Base-by-base conservation (phyloP, 345 rosid species). In the Corymbia maculata region DNA sequence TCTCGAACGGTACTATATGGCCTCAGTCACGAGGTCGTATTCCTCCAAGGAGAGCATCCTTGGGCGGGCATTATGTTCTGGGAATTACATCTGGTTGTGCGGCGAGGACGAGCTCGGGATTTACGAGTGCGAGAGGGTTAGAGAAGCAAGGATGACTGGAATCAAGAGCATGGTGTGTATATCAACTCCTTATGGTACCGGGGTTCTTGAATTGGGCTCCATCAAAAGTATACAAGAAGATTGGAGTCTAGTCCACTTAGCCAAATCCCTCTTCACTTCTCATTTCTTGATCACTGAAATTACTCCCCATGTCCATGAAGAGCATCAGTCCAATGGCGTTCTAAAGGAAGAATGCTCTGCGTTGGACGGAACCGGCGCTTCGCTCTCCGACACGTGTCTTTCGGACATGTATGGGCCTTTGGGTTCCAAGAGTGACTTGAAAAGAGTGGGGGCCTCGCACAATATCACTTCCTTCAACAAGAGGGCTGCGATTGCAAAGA, bases 191-290 rank as follows among this genome's bases (percentile, higher is more conserved):
- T 22, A 75, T 28, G 86, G 44, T 11, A 50, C 75, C 17, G 96
- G 96, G 26, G 95, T 95, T 42, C 90, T 95, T 22, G 97, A 95
- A 88, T 85, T 95, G 86, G 97, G 96, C 3, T 94, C 96, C 53
- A 86, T 88, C 7, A 91, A 92, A 30, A 8, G 66, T 36, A 91
- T 95, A 85, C 64, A 85, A 80, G 90, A 90, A 68, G 93, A 94
- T 30, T 90, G 90, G 92, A 84, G 82, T 44, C 51, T 92, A 11
- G 91, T 93, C 88, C 93, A 93, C 32, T 51, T 90, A 44, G 90
- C 90, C 66, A 92, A 91, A 87, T 89, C 93, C 2, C 75, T 92
- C 16, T 93, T 95, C 64, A 89, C 85, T 7, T 85, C 91, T 45
- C 84, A 75, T 36, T 75, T 75, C 84, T 75, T 75, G 84, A 92